Percentiles rank a stretch among this genome's conserved stretches.
Evolutionary conservation across 177 flowering plant species (phyloP).

Genomic region (Telopea speciosissima): DNA sequence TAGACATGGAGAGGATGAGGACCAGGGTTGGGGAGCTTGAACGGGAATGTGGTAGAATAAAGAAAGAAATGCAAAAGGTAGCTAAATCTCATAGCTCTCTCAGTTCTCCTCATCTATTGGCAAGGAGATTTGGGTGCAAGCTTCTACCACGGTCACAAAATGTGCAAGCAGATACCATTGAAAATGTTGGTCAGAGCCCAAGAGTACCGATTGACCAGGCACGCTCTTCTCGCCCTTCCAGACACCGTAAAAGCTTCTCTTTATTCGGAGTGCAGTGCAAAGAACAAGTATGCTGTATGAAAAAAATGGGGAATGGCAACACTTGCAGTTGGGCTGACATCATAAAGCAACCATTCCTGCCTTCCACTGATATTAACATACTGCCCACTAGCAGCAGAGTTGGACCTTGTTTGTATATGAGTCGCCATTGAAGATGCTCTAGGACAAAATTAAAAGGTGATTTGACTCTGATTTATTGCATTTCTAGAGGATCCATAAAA

Average conservation of each 20-base stretch:
- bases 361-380: background rate
- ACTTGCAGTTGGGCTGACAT: background rate
- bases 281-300: background rate
- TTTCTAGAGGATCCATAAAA: background rate
- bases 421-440: background rate
- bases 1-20: conserved; percentile 74
- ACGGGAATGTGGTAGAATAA: conserved; percentile 65
- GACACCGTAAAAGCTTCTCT: conserved; percentile 55
- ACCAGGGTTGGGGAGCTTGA: conserved; percentile 78
- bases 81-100: conserved; percentile 54
- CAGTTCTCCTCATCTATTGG: conserved; percentile 51
- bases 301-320: background rate
- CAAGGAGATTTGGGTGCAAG: conserved; percentile 58
- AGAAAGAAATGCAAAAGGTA: conserved; percentile 60
- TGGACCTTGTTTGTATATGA: background rate
- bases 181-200: conserved; percentile 43
- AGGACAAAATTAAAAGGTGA: background rate
- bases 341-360: background rate
- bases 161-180: conserved; percentile 31
- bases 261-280: conserved; percentile 19
- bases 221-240: conserved; percentile 39
- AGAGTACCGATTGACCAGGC: conserved; percentile 52
- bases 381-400: background rate
- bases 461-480: background rate
- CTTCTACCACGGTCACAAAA: conserved; percentile 49